Evolutionary conservation across 176 grass and related monocot genomes (phyloP).

Genomic region (Coix lacrymajobi): DNA sequence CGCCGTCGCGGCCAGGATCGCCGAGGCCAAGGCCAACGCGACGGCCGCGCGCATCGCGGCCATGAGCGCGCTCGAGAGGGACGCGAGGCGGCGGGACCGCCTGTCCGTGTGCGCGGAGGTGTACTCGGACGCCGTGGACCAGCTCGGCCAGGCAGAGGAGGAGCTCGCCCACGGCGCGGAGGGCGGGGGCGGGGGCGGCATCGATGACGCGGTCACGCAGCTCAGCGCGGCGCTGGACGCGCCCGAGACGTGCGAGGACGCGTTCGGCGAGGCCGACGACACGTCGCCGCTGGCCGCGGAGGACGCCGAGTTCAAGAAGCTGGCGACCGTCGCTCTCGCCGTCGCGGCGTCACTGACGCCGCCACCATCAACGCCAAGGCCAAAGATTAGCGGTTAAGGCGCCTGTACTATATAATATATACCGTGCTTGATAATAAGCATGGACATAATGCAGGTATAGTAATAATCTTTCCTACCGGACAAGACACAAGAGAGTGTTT

Average conservation of each 20-base stretch:
- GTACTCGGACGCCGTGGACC: constrained; percentile 52
- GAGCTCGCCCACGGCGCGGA: constrained; percentile 16
- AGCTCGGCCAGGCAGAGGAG: constrained; percentile 35
- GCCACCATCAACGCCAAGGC: not conserved
- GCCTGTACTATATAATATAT: too few relatives aligned
- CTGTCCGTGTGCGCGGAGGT: constrained; percentile 48
- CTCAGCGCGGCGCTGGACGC: constrained; percentile 51
- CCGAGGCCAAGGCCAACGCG: constrained; percentile 28
- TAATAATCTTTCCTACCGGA: not conserved
- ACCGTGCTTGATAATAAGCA: not conserved
- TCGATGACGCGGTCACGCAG: constrained; percentile 32
- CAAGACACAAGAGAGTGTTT: not conserved
- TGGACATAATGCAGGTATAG: not conserved
- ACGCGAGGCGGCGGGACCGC: constrained; percentile 15
- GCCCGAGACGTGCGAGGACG: constrained; percentile 56
- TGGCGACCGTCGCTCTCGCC: constrained; percentile 49
- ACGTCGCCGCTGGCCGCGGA: constrained; percentile 42
- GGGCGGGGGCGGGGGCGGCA: not conserved
- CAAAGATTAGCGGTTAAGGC: not conserved
- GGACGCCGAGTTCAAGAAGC: constrained; percentile 51
- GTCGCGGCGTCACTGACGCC: constrained; percentile 30
- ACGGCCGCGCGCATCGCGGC: constrained; percentile 35
- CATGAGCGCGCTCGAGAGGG: constrained; percentile 35
- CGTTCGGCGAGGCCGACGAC: constrained; percentile 44
- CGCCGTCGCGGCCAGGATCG: constrained; percentile 39